Conservation (phyloP, 805 yeast genomes). For the Ogataea ganodermae region DNA sequence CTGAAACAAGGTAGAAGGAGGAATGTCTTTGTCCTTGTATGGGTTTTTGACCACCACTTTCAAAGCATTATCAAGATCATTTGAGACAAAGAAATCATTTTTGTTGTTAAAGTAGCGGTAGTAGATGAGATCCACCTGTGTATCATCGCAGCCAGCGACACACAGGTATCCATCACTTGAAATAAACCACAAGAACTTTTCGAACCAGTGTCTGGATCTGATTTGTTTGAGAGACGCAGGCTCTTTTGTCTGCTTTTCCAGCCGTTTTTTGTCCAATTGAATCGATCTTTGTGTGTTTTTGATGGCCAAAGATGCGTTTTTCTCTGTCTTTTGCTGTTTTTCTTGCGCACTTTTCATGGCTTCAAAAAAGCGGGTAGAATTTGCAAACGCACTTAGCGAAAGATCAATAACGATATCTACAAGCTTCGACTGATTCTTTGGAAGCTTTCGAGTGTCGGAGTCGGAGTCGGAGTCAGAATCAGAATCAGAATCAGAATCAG, state of each 20-base stretch:
- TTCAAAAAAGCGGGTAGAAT: conserved; percentile 80
- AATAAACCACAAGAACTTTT: conserved; percentile 93
- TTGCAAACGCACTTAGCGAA: conserved; percentile 77
- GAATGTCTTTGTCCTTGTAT: conserved; percentile 63
- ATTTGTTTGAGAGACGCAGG: conserved; percentile 52
- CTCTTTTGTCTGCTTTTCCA: conserved; percentile 58
- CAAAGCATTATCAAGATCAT: conserved; percentile 73
- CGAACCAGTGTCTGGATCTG: conserved; percentile 85
- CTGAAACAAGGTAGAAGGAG: conserved; percentile 86
- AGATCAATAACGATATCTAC: conserved; percentile 68
- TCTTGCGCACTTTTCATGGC: conserved; percentile 72
- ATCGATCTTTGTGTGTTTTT: conserved; percentile 82
- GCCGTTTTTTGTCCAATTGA: conserved; percentile 64
- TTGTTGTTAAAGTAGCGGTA: conserved; percentile 69
- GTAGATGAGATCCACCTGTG: conserved; percentile 79
- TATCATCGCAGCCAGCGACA: conserved; percentile 79
- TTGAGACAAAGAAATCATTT: conserved; percentile 69
- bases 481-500: conserved; percentile 33
- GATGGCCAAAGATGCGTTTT: conserved; percentile 74
- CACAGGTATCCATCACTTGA: conserved; percentile 86
- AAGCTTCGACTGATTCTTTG: conserved; percentile 16
- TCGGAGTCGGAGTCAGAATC: conserved; percentile 31
- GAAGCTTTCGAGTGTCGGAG: conserved; percentile 33
- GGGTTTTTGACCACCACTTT: conserved; percentile 84
- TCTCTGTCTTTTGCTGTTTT: conserved; percentile 79